Percentiles rank a stretch among this genome's conserved stretches.
Evolutionary conservation across 345 rosid species (phyloP).

Genomic region (Lepidium africanum): DNA sequence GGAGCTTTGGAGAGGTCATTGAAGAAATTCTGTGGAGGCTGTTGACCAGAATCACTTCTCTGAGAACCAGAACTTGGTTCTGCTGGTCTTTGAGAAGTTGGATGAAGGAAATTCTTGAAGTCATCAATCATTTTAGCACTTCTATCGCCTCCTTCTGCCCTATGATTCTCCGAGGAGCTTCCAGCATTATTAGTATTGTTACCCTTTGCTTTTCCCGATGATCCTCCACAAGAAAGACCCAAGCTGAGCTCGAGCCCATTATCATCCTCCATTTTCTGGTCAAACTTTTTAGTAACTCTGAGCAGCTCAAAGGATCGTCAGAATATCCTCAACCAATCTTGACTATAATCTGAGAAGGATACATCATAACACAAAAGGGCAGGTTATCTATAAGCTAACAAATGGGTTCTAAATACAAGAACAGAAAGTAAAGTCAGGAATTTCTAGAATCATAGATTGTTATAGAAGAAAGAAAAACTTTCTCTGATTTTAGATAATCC

Average conservation of each 20-base stretch:
- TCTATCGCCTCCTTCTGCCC: constrained; percentile 54
- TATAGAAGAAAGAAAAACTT: neutral
- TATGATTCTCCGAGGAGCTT: constrained; percentile 42
- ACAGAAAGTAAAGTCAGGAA: neutral
- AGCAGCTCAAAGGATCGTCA: neutral
- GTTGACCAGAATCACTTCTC: constrained; percentile 52
- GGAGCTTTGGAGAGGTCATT: constrained; percentile 59
- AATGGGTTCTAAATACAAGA: neutral
- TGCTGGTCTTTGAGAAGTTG: constrained; percentile 35
- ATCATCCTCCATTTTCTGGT: constrained; percentile 63
- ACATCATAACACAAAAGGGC: neutral
- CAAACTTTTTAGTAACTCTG: neutral
- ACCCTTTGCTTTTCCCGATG: constrained; percentile 62
- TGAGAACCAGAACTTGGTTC: constrained; percentile 57
- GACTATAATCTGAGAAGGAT: constrained; percentile 2
- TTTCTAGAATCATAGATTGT: neutral
- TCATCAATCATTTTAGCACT: constrained; percentile 64
- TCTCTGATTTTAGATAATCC: neutral
- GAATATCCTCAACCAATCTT: neutral
- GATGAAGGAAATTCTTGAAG: constrained; percentile 68
- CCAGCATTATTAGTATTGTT: constrained; percentile 52
- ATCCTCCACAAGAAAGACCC: constrained; percentile 86
- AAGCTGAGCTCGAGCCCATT: constrained; percentile 93
- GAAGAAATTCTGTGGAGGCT: constrained; percentile 69
- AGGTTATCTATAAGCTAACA: neutral